Conservation (phyloP, 768 basidiomycete genomes). For the Leccinum barrowsii region DNA sequence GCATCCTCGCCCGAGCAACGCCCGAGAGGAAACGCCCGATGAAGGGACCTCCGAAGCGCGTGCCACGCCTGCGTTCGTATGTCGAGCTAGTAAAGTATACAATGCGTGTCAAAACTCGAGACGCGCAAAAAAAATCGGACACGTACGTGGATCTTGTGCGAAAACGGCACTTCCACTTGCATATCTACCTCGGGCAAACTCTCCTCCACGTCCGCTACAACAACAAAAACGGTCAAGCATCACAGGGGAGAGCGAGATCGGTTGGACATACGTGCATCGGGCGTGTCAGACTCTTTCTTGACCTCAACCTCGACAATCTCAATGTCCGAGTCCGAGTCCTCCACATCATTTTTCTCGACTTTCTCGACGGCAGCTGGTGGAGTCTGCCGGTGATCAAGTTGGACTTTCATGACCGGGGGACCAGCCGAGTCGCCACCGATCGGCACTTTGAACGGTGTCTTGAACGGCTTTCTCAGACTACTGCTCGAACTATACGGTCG, state of each 20-base stretch:
- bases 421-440: constrained; percentile 39
- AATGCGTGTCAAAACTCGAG: neutral
- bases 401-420: constrained; percentile 4
- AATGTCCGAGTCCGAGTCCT: neutral
- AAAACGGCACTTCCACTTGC: constrained; percentile 38
- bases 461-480: constrained; percentile 52
- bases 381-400: neutral
- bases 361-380: neutral
- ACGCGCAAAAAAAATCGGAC: neutral
- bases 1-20: neutral
- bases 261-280: neutral
- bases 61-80: constrained; percentile 37
- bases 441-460: constrained; percentile 37
- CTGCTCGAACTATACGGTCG: constrained; percentile 42
- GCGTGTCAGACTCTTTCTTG: neutral
- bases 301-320: constrained; percentile 12
- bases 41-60: constrained; percentile 39
- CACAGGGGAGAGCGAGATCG: neutral
- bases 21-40: constrained; percentile 18
- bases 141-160: constrained; percentile 42
- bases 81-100: constrained; percentile 23
- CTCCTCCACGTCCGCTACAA: constrained; percentile 8
- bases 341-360: neutral
- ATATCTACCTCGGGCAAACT: constrained; percentile 30
- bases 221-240: neutral